Evolutionary conservation across 106 monocot species (phyloP).

Genomic region (Dendrobium huoshanense): DNA sequence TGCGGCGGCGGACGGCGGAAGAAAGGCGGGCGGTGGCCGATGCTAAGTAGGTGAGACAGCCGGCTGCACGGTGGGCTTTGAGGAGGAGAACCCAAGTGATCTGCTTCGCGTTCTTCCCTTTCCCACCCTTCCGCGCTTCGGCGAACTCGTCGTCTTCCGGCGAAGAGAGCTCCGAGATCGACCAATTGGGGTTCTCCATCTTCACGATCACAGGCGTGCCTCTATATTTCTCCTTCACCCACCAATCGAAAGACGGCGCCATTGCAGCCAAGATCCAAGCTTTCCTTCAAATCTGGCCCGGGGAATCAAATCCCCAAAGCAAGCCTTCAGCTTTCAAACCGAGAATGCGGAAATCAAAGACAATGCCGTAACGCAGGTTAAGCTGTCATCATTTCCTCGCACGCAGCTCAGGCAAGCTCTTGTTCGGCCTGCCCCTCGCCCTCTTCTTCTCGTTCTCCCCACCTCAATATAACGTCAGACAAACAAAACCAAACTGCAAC

Average conservation of each 20-base stretch:
- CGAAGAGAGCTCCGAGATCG: slow-evolving; percentile 35
- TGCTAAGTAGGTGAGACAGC: slow-evolving; percentile 61
- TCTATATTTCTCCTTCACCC: slow-evolving; percentile 35
- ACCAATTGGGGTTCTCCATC: slow-evolving; percentile 14
- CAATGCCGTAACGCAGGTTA: background rate
- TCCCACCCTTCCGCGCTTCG: slow-evolving; percentile 27
- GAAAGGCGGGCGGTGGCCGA: slow-evolving; percentile 38
- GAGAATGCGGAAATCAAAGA: background rate
- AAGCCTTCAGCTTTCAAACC: background rate
- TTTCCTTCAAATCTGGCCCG: background rate
- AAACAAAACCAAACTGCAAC: background rate
- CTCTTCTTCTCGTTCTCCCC: background rate
- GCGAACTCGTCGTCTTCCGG: slow-evolving; percentile 14
- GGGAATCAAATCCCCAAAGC: background rate
- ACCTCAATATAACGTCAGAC: background rate
- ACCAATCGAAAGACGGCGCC: slow-evolving; percentile 59
- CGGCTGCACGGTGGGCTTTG: slow-evolving; percentile 77
- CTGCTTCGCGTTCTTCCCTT: slow-evolving; percentile 72
- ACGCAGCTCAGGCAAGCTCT: background rate
- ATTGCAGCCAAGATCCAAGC: slow-evolving; percentile 16
- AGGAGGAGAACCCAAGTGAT: slow-evolving; percentile 11
- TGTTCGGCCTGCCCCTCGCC: background rate
- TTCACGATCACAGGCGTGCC: slow-evolving; percentile 76
- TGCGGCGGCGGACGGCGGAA: slow-evolving; percentile 54
- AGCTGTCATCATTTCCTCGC: background rate